phyloP scores from a whole-genome alignment of 2,329 filamentous ascomycete species.

The Ophiocordyceps camponoti-rufipedis region DNA sequence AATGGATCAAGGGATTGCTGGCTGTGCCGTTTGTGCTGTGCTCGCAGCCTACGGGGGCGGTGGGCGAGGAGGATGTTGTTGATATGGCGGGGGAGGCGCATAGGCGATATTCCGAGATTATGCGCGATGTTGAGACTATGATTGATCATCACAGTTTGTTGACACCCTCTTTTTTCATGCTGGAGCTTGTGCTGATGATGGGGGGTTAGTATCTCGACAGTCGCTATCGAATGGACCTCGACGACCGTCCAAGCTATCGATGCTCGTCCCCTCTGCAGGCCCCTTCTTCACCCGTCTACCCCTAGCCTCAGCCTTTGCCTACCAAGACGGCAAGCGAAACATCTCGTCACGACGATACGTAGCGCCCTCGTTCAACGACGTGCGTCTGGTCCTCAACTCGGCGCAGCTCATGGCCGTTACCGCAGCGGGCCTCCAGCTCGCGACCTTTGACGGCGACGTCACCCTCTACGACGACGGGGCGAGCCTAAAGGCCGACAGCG shows the following conservation, averaged over 20 bases:
- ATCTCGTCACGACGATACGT: constrained; percentile 90
- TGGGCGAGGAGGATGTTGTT: constrained; percentile 36
- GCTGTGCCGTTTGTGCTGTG: constrained; percentile 94
- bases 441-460: constrained; percentile 95
- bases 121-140: constrained; percentile 81
- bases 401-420: constrained; percentile 89
- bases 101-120: constrained; percentile 82
- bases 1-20: constrained; percentile 93
- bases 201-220: not conserved
- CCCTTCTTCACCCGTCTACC: constrained; percentile 81
- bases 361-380: constrained; percentile 91
- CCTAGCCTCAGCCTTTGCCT: constrained; percentile 77
- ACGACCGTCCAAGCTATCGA: constrained; percentile 67
- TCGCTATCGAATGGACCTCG: not conserved
- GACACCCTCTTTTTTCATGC: constrained; percentile 51
- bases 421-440: constrained; percentile 56
- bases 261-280: constrained; percentile 82
- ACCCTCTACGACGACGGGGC: constrained; percentile 87
- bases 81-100: constrained; percentile 62
- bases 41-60: constrained; percentile 80
- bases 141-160: constrained; percentile 70
- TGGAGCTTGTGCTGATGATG: not conserved
- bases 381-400: constrained; percentile 82
- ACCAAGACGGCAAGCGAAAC: constrained; percentile 68
- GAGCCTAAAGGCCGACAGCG: constrained; percentile 55